Evolutionary conservation across 805 yeast species (phyloP).

Genomic region (Suhomyces faveliae): DNA sequence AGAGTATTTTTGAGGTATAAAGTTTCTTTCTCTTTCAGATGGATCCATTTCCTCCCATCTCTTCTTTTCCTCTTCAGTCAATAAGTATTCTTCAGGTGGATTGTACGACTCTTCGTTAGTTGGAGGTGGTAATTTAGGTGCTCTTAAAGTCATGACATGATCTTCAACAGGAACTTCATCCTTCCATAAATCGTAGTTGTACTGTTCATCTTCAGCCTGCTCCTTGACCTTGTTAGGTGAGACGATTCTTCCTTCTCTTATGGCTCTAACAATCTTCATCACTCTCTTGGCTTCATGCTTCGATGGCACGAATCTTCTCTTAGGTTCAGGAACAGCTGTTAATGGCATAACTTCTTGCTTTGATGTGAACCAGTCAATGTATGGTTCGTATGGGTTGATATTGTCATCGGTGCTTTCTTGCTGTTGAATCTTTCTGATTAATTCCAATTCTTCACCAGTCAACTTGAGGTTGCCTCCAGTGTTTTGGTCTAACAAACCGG

Average conservation of each 20-base stretch:
- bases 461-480: slow-evolving; percentile 85
- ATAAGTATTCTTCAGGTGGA: slow-evolving; percentile 93
- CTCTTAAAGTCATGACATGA: slow-evolving; percentile 88
- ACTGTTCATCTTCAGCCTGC: slow-evolving; percentile 51
- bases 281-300: slow-evolving; percentile 94
- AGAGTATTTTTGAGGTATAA: slow-evolving; percentile 75
- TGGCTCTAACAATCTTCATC: slow-evolving; percentile 95
- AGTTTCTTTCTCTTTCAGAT: slow-evolving; percentile 73
- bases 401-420: slow-evolving; percentile 80
- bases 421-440: slow-evolving; percentile 79
- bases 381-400: slow-evolving; percentile 87
- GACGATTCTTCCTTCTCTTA: slow-evolving; percentile 91
- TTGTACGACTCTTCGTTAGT: slow-evolving; percentile 95
- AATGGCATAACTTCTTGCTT: slow-evolving; percentile 86
- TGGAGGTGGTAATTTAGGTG: slow-evolving; percentile 95
- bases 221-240: slow-evolving; percentile 63
- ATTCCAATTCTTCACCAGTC: slow-evolving; percentile 82
- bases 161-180: slow-evolving; percentile 55
- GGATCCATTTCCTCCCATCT: slow-evolving; percentile 71
- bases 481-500: slow-evolving; percentile 86
- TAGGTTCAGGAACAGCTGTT: slow-evolving; percentile 94
- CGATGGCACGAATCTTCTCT: slow-evolving; percentile 94
- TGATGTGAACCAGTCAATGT: slow-evolving; percentile 92
- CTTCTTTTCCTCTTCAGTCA: slow-evolving; percentile 72
- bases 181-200: slow-evolving; percentile 81